Evolutionary conservation across 1,284 basidiomycete genomes (phyloP).

Genomic region (Apiotrichum gamsii): DNA sequence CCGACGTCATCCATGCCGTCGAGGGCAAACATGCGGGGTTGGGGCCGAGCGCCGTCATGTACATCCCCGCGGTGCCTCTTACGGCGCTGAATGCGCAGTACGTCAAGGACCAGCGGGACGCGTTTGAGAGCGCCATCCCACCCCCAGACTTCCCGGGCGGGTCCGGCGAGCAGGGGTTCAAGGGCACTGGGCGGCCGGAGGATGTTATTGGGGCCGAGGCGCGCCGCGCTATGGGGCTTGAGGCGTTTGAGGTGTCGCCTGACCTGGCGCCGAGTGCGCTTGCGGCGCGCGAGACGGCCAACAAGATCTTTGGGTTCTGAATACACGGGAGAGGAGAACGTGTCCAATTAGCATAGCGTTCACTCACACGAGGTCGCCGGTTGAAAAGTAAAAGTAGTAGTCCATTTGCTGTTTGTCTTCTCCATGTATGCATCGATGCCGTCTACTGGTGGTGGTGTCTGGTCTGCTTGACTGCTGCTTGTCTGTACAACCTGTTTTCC

Average conservation of each 20-base stretch:
- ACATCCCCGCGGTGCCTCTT: constrained; percentile 70
- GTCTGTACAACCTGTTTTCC: no score
- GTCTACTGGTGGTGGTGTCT: no score
- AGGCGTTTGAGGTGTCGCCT: constrained; percentile 21
- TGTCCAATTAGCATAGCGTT: no score
- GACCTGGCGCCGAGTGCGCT: constrained; percentile 19
- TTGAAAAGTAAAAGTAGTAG: no score
- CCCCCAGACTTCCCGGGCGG: constrained; percentile 72
- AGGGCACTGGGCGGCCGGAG: constrained; percentile 50
- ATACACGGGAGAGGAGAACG: background rate
- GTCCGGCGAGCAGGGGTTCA: constrained; percentile 59
- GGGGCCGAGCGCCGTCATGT: constrained; percentile 66
- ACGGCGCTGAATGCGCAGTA: constrained; percentile 61
- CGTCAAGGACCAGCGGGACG: constrained; percentile 56
- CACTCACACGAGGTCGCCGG: no score
- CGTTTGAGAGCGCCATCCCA: constrained; percentile 56
- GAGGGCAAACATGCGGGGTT: constrained; percentile 58
- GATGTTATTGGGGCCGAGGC: constrained; percentile 53
- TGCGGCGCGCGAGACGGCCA: constrained; percentile 15
- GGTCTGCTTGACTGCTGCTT: no score
- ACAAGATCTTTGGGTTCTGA: constrained; percentile 13
- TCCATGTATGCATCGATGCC: constrained; percentile 2
- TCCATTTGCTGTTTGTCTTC: no score
- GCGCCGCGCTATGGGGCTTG: constrained; percentile 43
- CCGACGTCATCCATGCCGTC: constrained; percentile 67